These are phyloP conservation scores for Lecanicillium sp. DNA, from an alignment of 2,329 filamentous ascomycete genomes.

Conservation along the genomic window DNA sequence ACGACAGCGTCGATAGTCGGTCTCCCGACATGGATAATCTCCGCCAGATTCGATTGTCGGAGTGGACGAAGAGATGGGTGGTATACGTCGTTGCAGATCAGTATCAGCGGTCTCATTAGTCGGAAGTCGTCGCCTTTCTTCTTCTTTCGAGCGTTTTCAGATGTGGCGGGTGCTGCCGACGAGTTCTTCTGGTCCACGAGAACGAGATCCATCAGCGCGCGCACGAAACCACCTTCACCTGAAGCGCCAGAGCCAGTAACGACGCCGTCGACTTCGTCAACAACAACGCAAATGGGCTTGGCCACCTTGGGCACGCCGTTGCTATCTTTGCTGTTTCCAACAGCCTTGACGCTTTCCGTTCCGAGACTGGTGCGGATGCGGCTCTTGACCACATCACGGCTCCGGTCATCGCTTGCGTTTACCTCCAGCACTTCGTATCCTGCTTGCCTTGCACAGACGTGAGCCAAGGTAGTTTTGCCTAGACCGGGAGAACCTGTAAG, in stretches of 20 bases:
- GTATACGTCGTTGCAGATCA: constrained; percentile 97
- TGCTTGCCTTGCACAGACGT: constrained; percentile 91
- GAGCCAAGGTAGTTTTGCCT: constrained; percentile 91
- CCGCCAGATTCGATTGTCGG: constrained; percentile 75
- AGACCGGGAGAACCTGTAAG: constrained; percentile 87
- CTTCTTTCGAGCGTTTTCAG: constrained; percentile 34
- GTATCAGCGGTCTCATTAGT: constrained; percentile 76
- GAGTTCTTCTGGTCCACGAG: constrained; percentile 75
- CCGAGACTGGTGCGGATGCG: constrained; percentile 86
- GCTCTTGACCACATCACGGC: constrained; percentile 80
- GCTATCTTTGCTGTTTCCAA: constrained; percentile 52
- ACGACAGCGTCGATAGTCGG: constrained; percentile 83
- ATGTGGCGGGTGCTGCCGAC: constrained; percentile 19
- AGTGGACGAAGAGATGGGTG: constrained; percentile 81
- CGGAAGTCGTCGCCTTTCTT: constrained; percentile 82
- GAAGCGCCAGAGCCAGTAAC: constrained; percentile 69
- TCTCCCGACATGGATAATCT: constrained; percentile 87
- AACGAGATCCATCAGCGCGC: constrained; percentile 86
- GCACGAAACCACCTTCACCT: constrained; percentile 91
- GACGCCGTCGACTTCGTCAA: constrained; percentile 95
- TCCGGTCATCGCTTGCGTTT: constrained; percentile 94
- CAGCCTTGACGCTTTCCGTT: constrained; percentile 84
- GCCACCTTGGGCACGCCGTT: constrained; percentile 58
- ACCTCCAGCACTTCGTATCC: constrained; percentile 97
- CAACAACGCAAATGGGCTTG: constrained; percentile 83